These are phyloP conservation scores for Cercospora berteroae DNA, from an alignment of 2,329 filamentous ascomycete species.

Conservation along the genomic window DNA sequence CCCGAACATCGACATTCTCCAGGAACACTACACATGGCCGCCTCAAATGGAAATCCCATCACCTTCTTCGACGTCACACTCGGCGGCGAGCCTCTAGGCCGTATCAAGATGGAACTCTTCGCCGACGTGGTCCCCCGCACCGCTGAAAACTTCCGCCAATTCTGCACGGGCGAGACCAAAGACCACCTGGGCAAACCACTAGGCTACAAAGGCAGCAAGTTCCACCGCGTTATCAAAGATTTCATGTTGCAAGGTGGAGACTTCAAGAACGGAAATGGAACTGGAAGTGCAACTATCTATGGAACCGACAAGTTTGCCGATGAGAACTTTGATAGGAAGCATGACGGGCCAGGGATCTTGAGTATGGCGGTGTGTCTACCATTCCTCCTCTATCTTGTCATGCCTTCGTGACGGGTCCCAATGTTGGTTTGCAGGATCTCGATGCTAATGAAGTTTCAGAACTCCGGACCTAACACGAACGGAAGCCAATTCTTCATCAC, in stretches of 20 bases:
- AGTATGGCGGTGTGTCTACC: constrained; percentile 91
- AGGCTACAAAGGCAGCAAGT: constrained; percentile 92
- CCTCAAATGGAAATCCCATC: constrained; percentile 44
- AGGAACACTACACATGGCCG: constrained; percentile 1
- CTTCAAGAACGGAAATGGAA: constrained; percentile 90
- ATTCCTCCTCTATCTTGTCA: no score
- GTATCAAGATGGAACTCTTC: constrained; percentile 89
- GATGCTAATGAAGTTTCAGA: no score
- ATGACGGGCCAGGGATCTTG: constrained; percentile 75
- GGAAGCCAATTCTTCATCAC: constrained; percentile 98
- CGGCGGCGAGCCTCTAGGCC: constrained; percentile 80
- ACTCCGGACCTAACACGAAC: constrained; percentile 88
- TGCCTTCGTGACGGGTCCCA: no score
- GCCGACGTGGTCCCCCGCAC: constrained; percentile 73
- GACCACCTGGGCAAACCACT: constrained; percentile 73
- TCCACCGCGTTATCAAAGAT: constrained; percentile 90
- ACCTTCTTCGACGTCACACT: constrained; percentile 78
- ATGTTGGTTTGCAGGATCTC: no score
- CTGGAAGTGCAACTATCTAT: constrained; percentile 82
- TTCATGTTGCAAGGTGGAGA: constrained; percentile 99
- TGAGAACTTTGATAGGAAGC: constrained; percentile 81
- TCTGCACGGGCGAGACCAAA: constrained; percentile 91
- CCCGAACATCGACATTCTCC: neutral
- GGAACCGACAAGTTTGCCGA: constrained; percentile 80
- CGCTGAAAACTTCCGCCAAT: constrained; percentile 94